These are phyloP conservation scores for Trypanosoma theileri DNA, from an alignment of 208 protist species.

Conservation along the genomic window DNA sequence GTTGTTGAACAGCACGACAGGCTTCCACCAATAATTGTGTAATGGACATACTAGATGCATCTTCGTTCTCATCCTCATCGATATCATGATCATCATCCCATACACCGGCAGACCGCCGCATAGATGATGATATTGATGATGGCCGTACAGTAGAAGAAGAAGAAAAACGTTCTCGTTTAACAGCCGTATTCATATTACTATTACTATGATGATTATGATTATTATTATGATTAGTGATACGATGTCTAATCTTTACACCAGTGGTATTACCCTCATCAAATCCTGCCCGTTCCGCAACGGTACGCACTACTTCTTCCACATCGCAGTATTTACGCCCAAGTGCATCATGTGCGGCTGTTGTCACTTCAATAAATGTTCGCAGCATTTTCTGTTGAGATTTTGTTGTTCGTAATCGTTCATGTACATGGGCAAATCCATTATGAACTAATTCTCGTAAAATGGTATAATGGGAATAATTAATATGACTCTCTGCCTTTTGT, in stretches of 20 bases:
- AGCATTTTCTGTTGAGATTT: constrained; percentile 48
- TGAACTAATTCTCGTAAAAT: constrained; percentile 54
- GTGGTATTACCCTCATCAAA: constrained; percentile 38
- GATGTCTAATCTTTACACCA: constrained; percentile 16
- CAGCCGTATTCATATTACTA: neutral
- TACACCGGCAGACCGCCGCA: constrained; percentile 4
- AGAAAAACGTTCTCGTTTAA: constrained; percentile 16
- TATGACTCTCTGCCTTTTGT: constrained; percentile 25
- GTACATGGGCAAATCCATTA: constrained; percentile 42
- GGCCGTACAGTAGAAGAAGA: neutral
- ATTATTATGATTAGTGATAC: neutral
- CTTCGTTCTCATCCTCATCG: constrained; percentile 23
- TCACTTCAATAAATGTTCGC: constrained; percentile 38
- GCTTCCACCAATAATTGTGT: constrained; percentile 50
- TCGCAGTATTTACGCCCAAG: constrained; percentile 43
- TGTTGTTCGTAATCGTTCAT: constrained; percentile 36
- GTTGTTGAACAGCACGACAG: constrained; percentile 33
- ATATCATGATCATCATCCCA: constrained; percentile 26
- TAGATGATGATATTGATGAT: neutral
- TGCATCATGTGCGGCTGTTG: constrained; percentile 36
- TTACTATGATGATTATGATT: neutral
- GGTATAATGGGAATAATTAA: constrained; percentile 48
- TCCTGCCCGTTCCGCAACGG: constrained; percentile 42
- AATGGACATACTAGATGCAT: constrained; percentile 35
- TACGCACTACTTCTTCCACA: constrained; percentile 44